phyloP scores from a whole-genome alignment of 2,329 filamentous ascomycete genomes.

The Fusarium stilboides region DNA sequence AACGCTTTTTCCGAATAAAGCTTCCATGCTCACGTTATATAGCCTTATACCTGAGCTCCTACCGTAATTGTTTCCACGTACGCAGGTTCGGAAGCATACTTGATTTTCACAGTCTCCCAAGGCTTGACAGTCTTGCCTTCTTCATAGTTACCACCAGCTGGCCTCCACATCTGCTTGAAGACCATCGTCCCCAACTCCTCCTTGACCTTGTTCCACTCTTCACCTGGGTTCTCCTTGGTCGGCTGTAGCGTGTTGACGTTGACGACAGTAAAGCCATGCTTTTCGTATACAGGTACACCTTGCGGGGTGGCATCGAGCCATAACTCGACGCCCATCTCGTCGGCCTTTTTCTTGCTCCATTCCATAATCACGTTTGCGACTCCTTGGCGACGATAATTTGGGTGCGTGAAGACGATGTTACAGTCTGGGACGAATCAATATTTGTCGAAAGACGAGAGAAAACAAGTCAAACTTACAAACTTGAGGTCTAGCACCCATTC shows the following conservation, averaged over 20 bases:
- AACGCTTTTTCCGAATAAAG: no score
- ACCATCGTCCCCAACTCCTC: constrained; percentile 33
- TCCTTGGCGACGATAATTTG: constrained; percentile 41
- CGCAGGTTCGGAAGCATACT: neutral
- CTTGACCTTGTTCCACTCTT: constrained; percentile 36
- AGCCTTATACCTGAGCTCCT: neutral
- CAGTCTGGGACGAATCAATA: constrained; percentile 17
- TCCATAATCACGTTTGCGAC: constrained; percentile 41
- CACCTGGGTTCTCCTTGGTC: constrained; percentile 20
- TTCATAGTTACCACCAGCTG: constrained; percentile 35
- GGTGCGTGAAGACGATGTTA: constrained; percentile 45
- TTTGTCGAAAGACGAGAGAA: neutral
- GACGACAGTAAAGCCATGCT: constrained; percentile 43
- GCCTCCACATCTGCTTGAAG: constrained; percentile 46
- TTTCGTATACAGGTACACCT: constrained; percentile 42
- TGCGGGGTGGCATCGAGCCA: constrained; percentile 45
- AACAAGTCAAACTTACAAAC: constrained; percentile 29
- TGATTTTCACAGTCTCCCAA: constrained; percentile 23
- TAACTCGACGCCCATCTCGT: constrained; percentile 46
- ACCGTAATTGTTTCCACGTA: neutral
- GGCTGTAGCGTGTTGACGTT: constrained; percentile 28
- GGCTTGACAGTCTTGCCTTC: constrained; percentile 37
- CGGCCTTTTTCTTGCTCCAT: constrained; percentile 46
- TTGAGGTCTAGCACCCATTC: constrained; percentile 42
- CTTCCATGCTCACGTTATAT: neutral